Evolutionary conservation across 2,329 filamentous ascomycete genomes (phyloP).

Genomic region (Paradendryphiella salina): DNA sequence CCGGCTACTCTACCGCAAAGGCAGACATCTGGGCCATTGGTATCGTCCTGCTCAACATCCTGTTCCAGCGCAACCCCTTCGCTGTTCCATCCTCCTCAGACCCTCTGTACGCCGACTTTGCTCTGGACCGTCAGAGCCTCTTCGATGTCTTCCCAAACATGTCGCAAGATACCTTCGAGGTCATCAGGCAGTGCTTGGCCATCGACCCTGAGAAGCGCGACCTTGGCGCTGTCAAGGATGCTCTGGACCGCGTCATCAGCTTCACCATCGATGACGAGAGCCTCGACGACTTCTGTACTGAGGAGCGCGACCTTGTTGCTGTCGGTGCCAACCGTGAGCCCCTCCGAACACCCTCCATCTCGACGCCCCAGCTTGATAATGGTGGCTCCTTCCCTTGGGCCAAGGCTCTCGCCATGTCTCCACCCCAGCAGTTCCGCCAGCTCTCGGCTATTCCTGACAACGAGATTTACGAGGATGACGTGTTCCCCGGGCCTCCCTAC

Average conservation of each 20-base stretch:
- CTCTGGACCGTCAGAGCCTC: slow-evolving; percentile 87
- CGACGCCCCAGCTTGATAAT: slow-evolving; percentile 77
- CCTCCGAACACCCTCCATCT: slow-evolving; percentile 90
- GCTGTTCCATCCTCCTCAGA: slow-evolving; percentile 88
- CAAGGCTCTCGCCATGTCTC: slow-evolving; percentile 79
- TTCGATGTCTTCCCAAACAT: slow-evolving; percentile 98
- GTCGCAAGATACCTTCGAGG: slow-evolving; percentile 97
- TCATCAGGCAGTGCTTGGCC: slow-evolving; percentile 86
- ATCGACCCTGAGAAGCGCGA: slow-evolving; percentile 89
- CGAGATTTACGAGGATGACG: slow-evolving; percentile 77
- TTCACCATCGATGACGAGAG: slow-evolving; percentile 94
- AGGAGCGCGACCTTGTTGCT: slow-evolving; percentile 74
- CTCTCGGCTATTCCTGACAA: slow-evolving; percentile 83
- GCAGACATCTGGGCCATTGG: slow-evolving; percentile 98
- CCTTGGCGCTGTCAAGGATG: slow-evolving; percentile 73
- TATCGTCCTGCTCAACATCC: slow-evolving; percentile 91
- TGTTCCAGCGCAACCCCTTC: slow-evolving; percentile 97
- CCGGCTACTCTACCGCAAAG: slow-evolving; percentile 88
- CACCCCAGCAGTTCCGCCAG: slow-evolving; percentile 72
- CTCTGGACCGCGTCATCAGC: slow-evolving; percentile 76
- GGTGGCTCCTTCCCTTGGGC: slow-evolving; percentile 90
- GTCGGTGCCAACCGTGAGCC: slow-evolving; percentile 89
- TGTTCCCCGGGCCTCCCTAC: slow-evolving; percentile 82
- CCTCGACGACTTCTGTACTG: slow-evolving; percentile 90
- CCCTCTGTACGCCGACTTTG: slow-evolving; percentile 89